Conservation (phyloP, 768 basidiomycete genomes). For the Phanerochaete carnosa region DNA sequence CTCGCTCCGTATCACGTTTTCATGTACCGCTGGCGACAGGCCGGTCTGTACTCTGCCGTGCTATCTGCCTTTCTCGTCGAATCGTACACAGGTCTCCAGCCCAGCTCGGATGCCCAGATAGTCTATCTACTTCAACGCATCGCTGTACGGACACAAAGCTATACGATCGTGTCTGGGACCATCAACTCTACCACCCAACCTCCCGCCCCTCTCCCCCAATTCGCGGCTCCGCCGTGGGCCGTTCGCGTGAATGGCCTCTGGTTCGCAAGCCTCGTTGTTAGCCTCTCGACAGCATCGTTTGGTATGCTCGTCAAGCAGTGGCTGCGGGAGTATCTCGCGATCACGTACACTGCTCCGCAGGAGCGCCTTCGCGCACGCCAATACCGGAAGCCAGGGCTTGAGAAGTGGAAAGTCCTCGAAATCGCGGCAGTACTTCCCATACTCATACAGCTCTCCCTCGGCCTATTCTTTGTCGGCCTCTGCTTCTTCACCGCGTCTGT, state of each 20-base stretch:
- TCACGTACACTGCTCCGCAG: background rate
- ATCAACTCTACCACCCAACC: background rate
- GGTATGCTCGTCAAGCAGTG: slow-evolving; percentile 7
- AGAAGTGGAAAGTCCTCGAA: slow-evolving; percentile 6
- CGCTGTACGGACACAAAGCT: background rate
- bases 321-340: slow-evolving; percentile 6
- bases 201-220: background rate
- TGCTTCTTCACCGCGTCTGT: slow-evolving; percentile 3
- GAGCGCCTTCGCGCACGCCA: background rate
- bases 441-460: background rate
- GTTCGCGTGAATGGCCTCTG: slow-evolving; percentile 1
- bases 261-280: slow-evolving; percentile 1
- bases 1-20: background rate
- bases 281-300: slow-evolving; percentile 5
- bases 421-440: slow-evolving; percentile 1
- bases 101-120: background rate
- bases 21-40: background rate
- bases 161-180: background rate
- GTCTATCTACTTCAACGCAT: background rate
- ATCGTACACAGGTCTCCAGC: background rate
- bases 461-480: slow-evolving; percentile 3
- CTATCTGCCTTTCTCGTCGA: background rate
- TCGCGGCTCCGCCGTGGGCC: background rate
- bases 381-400: background rate
- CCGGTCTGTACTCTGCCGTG: slow-evolving; percentile 4